Percentiles rank a stretch among this genome's conserved stretches.
These are phyloP conservation scores for Pyrenula aspistea DNA, from an alignment of 495 filamentous ascomycete species.

Conservation along the genomic window DNA sequence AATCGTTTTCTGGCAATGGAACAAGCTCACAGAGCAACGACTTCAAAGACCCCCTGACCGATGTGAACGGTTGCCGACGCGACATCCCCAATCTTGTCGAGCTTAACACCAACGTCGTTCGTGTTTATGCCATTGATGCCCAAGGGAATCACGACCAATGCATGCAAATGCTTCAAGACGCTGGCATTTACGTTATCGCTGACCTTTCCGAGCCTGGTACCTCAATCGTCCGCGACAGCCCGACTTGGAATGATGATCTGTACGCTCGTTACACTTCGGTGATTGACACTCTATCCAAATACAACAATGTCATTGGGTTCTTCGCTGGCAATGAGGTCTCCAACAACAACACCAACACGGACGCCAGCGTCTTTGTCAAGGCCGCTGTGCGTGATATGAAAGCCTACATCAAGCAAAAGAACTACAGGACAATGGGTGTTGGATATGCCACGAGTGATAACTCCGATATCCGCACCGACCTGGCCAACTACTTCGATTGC, in stretches of 20 bases:
- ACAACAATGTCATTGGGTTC: slow-evolving; percentile 86
- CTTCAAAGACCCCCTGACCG: slow-evolving; percentile 61
- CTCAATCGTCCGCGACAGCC: slow-evolving; percentile 75
- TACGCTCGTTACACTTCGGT: slow-evolving; percentile 73
- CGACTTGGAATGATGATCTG: slow-evolving; percentile 63
- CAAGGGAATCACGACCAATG: slow-evolving; percentile 65
- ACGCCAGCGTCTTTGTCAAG: slow-evolving; percentile 85
- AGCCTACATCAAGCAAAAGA: slow-evolving; percentile 70
- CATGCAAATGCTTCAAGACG: slow-evolving; percentile 71
- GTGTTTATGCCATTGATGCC: slow-evolving; percentile 86
- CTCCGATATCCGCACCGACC: slow-evolving; percentile 56
- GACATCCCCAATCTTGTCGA: slow-evolving; percentile 72
- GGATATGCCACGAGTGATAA: slow-evolving; percentile 96
- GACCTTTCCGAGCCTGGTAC: slow-evolving; percentile 68
- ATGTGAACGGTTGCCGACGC: slow-evolving; percentile 55
- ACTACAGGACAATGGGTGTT: slow-evolving; percentile 68
- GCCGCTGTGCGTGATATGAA: slow-evolving; percentile 93
- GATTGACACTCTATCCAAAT: slow-evolving; percentile 64
- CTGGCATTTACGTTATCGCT: slow-evolving; percentile 88
- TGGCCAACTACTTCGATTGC: slow-evolving; percentile 92
- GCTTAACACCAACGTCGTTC: slow-evolving; percentile 78
- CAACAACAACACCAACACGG: slow-evolving; percentile 71
- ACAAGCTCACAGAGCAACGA: slow-evolving; percentile 14
- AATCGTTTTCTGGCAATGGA: slow-evolving; percentile 21
- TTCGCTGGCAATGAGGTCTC: slow-evolving; percentile 96